A percentile compares a stretch with the other conserved stretches of the same genome.
phyloP scores from a whole-genome alignment of 1,284 basidiomycete genomes.

The Heliocybe sulcata region DNA sequence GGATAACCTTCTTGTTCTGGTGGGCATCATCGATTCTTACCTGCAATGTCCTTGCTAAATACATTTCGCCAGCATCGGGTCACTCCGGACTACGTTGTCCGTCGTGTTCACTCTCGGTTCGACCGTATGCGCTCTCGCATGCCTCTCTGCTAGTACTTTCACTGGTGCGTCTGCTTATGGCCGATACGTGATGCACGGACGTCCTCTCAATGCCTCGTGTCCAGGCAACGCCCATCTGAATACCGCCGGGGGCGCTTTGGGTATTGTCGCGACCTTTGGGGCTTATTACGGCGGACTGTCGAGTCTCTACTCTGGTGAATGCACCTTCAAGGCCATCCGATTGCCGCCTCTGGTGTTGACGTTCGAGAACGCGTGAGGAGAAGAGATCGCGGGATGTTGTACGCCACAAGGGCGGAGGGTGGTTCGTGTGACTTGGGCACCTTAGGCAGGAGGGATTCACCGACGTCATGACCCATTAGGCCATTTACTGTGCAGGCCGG shows the following conservation, averaged over 20 bases:
- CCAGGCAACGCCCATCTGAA: conserved; percentile 15
- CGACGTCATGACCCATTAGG: too few relatives aligned
- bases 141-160: conserved; percentile 17
- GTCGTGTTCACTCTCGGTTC: conserved; percentile 17
- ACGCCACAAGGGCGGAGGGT: too few relatives aligned
- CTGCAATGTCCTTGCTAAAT: background rate
- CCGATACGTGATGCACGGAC: background rate
- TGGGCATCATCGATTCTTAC: conserved; percentile 1
- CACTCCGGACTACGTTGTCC: conserved; percentile 18
- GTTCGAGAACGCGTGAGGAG: background rate
- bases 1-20: conserved; percentile 9
- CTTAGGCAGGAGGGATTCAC: too few relatives aligned
- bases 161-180: conserved; percentile 12
- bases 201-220: background rate
- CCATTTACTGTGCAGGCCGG: too few relatives aligned
- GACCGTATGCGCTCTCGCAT: conserved; percentile 16
- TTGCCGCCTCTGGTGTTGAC: conserved; percentile 14
- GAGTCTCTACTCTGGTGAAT: conserved; percentile 20
- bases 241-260: conserved; percentile 19
- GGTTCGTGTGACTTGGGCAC: too few relatives aligned
- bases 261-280: conserved; percentile 19
- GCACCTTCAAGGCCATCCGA: conserved; percentile 19
- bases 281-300: conserved; percentile 20
- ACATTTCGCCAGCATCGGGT: conserved; percentile 14
- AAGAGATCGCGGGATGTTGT: background rate